Conservation (phyloP, 2,329 filamentous ascomycete species). For the Ophiostoma fasciatum region DNA sequence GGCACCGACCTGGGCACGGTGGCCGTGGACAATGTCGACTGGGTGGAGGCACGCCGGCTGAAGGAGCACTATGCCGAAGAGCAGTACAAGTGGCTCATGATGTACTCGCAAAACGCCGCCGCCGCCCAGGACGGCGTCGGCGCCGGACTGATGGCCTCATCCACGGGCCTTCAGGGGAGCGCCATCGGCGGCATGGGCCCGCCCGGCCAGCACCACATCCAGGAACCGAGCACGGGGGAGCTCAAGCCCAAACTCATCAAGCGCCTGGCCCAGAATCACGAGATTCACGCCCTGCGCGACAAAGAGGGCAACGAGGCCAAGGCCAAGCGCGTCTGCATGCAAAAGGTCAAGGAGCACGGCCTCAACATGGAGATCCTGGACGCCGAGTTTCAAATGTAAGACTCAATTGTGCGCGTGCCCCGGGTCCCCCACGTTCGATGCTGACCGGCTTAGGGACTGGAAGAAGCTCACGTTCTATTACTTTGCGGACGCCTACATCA, state of each 20-base stretch:
- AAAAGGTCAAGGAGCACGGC: constrained; percentile 88
- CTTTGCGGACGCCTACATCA: constrained; percentile 95
- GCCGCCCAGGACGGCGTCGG: constrained; percentile 45
- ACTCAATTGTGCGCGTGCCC: constrained; percentile 15
- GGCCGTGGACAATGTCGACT: constrained; percentile 72
- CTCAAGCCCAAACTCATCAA: constrained; percentile 96
- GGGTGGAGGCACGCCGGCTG: constrained; percentile 72
- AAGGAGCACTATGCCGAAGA: constrained; percentile 90
- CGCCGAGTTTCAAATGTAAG: constrained; percentile 96
- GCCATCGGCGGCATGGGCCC: constrained; percentile 68
- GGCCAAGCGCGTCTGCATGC: constrained; percentile 89
- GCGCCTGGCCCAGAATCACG: constrained; percentile 78
- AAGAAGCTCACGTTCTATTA: constrained; percentile 99
- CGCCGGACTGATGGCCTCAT: constrained; percentile 46
- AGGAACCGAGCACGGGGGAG: constrained; percentile 57
- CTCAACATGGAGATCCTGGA: constrained; percentile 95
- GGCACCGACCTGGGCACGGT: constrained; percentile 93
- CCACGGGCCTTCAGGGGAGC: constrained; percentile 50
- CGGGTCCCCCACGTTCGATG: no score
- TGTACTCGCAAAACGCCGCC: constrained; percentile 76
- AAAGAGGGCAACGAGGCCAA: constrained; percentile 98
- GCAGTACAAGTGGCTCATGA: constrained; percentile 97
- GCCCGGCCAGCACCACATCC: constrained; percentile 55
- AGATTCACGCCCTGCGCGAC: constrained; percentile 76
- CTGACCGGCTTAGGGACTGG: constrained; percentile 59